Conservation (phyloP, 257 asterid genomes). For the Gardenia jasminoides region DNA sequence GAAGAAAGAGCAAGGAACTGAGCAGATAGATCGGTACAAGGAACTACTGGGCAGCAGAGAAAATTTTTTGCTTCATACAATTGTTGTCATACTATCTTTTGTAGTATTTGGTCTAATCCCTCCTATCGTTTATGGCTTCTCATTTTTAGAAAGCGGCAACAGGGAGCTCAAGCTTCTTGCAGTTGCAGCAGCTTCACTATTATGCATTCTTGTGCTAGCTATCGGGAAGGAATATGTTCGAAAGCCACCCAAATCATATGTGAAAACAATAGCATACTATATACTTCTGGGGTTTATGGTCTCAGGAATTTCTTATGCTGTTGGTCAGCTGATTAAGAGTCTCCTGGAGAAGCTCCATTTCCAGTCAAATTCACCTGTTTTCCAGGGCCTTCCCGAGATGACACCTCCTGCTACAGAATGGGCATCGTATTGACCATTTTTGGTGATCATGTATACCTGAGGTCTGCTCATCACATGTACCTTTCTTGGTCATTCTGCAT, state of each 20-base stretch:
- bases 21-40: constrained; percentile 53
- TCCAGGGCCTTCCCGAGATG: constrained; percentile 23
- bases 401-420: constrained; percentile 28
- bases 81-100: constrained; percentile 54
- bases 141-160: constrained; percentile 58
- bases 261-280: constrained; percentile 45
- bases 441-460: neutral
- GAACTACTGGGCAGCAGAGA: constrained; percentile 64
- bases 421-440: constrained; percentile 38
- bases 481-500: too few species aligned
- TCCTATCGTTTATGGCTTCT: constrained; percentile 60
- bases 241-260: constrained; percentile 57
- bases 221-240: constrained; percentile 49
- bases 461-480: neutral
- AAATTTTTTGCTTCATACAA: constrained; percentile 58
- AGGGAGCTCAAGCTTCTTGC: constrained; percentile 64
- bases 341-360: constrained; percentile 62
- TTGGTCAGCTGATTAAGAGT: constrained; percentile 51
- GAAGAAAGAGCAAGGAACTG: constrained; percentile 32
- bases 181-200: constrained; percentile 56
- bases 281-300: constrained; percentile 50
- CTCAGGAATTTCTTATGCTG: constrained; percentile 63
- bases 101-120: constrained; percentile 63
- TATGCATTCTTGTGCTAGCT: constrained; percentile 47
- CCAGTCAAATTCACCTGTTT: constrained; percentile 36